Conservation (phyloP, 1,139 yeast species). For the Geotrichum fermentans region DNA sequence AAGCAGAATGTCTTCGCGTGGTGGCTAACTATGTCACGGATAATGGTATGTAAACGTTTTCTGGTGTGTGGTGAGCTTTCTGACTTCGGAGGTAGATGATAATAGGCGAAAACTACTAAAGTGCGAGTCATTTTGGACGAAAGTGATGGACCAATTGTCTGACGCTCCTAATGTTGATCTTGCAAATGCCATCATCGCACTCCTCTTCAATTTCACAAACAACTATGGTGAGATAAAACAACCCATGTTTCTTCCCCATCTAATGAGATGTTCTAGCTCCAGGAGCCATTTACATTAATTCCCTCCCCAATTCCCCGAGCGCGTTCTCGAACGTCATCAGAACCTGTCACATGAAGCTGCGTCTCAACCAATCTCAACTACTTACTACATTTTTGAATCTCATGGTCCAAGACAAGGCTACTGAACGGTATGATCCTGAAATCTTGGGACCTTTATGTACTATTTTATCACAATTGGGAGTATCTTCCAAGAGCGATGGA, state of each 20-base stretch:
- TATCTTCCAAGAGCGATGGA: not conserved
- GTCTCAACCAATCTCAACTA: not conserved
- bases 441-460: not conserved
- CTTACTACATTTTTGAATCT: not conserved
- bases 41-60: not conserved
- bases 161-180: not conserved
- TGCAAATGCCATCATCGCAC: not conserved
- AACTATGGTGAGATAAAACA: not conserved
- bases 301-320: not conserved
- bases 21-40: not conserved
- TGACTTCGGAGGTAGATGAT: not conserved
- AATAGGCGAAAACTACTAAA: not conserved
- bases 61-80: not conserved
- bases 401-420: not conserved
- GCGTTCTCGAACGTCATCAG: not conserved
- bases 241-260: not conserved
- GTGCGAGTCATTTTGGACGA: not conserved
- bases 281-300: not conserved
- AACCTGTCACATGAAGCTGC: not conserved
- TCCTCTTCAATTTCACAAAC: not conserved
- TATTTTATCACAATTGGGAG: not conserved
- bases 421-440: not conserved
- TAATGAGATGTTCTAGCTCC: not conserved
- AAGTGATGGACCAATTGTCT: not conserved
- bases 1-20: not conserved